Evolutionary conservation across 768 basidiomycete species (phyloP).

Genomic region (Lactarius evosmus): DNA sequence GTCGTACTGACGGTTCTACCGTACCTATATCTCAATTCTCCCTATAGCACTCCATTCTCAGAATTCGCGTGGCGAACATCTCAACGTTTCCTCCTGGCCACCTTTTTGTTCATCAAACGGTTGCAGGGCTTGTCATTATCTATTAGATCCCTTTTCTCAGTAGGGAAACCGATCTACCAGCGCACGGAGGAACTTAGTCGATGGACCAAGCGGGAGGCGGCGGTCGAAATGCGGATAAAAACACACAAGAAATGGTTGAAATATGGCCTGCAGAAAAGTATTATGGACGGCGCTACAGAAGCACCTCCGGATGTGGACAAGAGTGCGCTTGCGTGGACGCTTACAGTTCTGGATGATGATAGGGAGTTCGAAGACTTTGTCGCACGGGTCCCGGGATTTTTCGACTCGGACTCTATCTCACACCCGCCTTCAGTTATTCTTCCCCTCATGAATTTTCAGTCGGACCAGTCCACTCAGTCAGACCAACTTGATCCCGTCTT

Average conservation of each 20-base stretch:
- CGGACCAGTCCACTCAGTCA: not conserved
- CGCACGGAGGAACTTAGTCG: not conserved
- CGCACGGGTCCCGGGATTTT: slow-evolving; percentile 6
- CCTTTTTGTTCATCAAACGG: not conserved
- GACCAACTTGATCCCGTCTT: slow-evolving; percentile 8
- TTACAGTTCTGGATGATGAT: slow-evolving; percentile 6
- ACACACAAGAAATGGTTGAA: slow-evolving; percentile 4
- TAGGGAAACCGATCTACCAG: not conserved
- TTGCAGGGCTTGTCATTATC: not conserved
- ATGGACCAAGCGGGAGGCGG: not conserved
- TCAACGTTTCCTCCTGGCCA: not conserved
- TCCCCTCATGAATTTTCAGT: not conserved
- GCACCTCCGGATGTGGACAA: slow-evolving; percentile 3
- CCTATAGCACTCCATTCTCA: slow-evolving; percentile 10
- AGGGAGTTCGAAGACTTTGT: slow-evolving; percentile 9
- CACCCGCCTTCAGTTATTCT: slow-evolving; percentile 1
- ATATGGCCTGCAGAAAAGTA: slow-evolving; percentile 1
- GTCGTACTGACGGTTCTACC: slow-evolving; percentile 4
- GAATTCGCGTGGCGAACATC: not conserved
- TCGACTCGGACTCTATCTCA: not conserved
- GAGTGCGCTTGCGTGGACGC: slow-evolving; percentile 3
- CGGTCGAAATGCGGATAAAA: not conserved
- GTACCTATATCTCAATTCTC: not conserved
- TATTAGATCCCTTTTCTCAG: not conserved
- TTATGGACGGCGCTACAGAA: not conserved